Conservation (phyloP, 805 yeast genomes). For the Candida broadrunensis region DNA sequence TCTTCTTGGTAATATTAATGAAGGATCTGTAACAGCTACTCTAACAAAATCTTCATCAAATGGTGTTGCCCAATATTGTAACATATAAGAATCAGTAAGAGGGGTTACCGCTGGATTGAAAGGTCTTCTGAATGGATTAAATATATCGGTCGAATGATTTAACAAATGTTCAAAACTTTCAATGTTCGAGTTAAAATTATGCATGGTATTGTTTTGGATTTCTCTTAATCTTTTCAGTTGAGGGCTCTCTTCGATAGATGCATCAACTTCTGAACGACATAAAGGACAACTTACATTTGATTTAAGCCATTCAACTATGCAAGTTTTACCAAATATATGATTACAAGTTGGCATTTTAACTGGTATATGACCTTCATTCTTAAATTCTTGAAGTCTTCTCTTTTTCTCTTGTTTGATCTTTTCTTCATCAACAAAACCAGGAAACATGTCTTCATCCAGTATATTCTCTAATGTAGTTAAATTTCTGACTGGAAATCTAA, state of each 20-base stretch:
- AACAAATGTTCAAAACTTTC: conserved; percentile 21
- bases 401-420: conserved; percentile 9
- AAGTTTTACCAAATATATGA: conserved; percentile 39
- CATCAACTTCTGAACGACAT: conserved; percentile 37
- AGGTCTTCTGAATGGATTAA: conserved; percentile 35
- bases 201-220: conserved; percentile 11
- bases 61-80: conserved; percentile 32
- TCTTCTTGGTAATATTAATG: conserved; percentile 26
- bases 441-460: conserved; percentile 21
- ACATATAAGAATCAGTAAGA: conserved; percentile 34
- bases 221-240: conserved; percentile 9
- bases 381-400: conserved; percentile 6
- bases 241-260: conserved; percentile 16
- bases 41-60: conserved; percentile 9
- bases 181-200: conserved; percentile 15
- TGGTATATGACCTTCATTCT: conserved; percentile 26
- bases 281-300: conserved; percentile 39
- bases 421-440: conserved; percentile 20
- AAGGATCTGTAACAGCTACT: conserved; percentile 17
- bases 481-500: conserved; percentile 25
- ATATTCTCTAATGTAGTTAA: conserved; percentile 16
- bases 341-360: conserved; percentile 41
- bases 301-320: conserved; percentile 41
- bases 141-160: conserved; percentile 32
- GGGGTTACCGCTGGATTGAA: conserved; percentile 34